Evolutionary conservation across 1,284 basidiomycete species (phyloP).

Genomic region (Cutaneotrichosporon curvatum): DNA sequence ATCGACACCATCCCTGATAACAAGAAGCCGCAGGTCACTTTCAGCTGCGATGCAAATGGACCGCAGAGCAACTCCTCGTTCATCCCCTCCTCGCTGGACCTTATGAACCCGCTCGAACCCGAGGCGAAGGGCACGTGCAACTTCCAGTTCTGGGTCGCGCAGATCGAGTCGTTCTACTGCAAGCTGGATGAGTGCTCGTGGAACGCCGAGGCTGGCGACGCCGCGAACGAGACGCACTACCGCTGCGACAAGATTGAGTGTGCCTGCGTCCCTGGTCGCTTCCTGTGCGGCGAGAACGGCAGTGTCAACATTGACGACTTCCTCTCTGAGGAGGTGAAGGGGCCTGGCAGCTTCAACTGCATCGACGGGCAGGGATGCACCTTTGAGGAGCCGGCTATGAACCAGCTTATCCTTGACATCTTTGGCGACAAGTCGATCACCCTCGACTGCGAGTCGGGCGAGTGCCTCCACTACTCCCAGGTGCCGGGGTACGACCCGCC

Average conservation of each 20-base stretch:
- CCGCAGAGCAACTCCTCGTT: slow-evolving; percentile 17
- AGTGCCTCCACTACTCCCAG: slow-evolving; percentile 87
- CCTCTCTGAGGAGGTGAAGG: slow-evolving; percentile 78
- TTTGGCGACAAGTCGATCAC: slow-evolving; percentile 90
- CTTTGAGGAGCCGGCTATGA: slow-evolving; percentile 96
- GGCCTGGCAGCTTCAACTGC: slow-evolving; percentile 83
- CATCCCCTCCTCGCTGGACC: neutral
- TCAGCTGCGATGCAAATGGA: slow-evolving; percentile 60
- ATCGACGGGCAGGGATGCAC: slow-evolving; percentile 63
- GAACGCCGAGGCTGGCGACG: slow-evolving; percentile 31
- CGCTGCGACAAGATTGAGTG: slow-evolving; percentile 77
- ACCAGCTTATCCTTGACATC: slow-evolving; percentile 81
- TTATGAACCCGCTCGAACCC: neutral
- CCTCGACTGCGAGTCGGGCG: slow-evolving; percentile 77
- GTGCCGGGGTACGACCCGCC: slow-evolving; percentile 87
- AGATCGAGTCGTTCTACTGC: slow-evolving; percentile 93
- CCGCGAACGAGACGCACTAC: slow-evolving; percentile 67
- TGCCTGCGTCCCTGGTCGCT: slow-evolving; percentile 81
- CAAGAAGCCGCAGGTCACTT: slow-evolving; percentile 83
- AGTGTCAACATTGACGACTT: slow-evolving; percentile 95
- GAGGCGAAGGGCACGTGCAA: slow-evolving; percentile 56
- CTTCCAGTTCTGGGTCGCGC: slow-evolving; percentile 96
- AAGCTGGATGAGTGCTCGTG: slow-evolving; percentile 55
- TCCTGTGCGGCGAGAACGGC: slow-evolving; percentile 92
- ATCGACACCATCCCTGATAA: slow-evolving; percentile 79